Conservation (phyloP, 352 stramenopile genomes). For the Nannochloropsis limnetica region DNA sequence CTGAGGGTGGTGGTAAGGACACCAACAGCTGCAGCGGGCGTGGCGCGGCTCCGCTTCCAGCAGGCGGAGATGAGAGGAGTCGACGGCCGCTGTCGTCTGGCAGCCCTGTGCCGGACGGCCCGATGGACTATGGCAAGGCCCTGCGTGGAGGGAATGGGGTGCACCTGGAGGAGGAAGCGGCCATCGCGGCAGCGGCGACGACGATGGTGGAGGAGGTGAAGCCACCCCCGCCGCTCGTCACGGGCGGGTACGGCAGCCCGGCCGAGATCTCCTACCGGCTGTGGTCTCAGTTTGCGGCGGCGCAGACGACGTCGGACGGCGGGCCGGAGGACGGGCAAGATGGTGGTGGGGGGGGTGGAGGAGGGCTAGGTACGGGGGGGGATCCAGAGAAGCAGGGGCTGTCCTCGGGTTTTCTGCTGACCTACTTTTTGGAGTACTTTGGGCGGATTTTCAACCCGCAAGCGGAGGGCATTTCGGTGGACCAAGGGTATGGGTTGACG, state of each 20-base stretch:
- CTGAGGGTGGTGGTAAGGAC: not conserved
- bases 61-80: not conserved
- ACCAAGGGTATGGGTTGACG: slow-evolving; percentile 1
- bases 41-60: not conserved
- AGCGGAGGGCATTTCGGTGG: slow-evolving; percentile 5
- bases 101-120: not conserved
- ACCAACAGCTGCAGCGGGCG: not conserved
- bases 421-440: slow-evolving; percentile 5
- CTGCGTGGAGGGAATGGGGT: not conserved
- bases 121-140: slow-evolving; percentile 21
- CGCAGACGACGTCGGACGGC: not conserved
- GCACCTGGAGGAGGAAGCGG: not conserved
- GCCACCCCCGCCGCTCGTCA: slow-evolving; percentile 16
- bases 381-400: not conserved
- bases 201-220: not conserved
- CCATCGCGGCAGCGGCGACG: not conserved
- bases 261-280: slow-evolving; percentile 19
- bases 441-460: slow-evolving; percentile 20
- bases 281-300: slow-evolving; percentile 24
- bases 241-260: slow-evolving; percentile 3
- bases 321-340: not conserved
- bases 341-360: not conserved
- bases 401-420: not conserved
- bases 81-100: not conserved
- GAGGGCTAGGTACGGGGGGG: not conserved